These are phyloP conservation scores for Litchi chinensis DNA, from an alignment of 345 rosid species.

Conservation along the genomic window DNA sequence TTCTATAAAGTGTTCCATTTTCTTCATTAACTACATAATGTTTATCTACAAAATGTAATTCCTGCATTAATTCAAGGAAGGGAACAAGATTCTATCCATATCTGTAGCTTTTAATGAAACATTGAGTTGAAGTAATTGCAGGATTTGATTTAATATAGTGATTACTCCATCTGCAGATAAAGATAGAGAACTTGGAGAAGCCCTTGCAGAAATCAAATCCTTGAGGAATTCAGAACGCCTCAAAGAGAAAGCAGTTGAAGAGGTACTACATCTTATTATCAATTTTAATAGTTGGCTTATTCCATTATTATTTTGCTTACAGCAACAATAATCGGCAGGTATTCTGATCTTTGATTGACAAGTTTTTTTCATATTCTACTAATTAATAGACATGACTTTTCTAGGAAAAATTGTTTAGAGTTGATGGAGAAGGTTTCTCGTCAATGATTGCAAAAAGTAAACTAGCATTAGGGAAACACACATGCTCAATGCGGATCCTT, in stretches of 20 bases:
- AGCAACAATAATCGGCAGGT: background rate
- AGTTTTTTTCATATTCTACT: background rate
- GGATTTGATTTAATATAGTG: background rate
- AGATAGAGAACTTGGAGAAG: conserved; percentile 86
- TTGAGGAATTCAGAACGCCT: conserved; percentile 77
- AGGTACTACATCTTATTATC: conserved; percentile 44
- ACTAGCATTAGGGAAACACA: background rate
- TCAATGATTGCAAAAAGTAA: background rate
- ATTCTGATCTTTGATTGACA: background rate
- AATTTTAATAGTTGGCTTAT: background rate
- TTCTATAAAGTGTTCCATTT: background rate
- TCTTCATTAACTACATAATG: background rate
- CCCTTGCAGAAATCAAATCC: conserved; percentile 89
- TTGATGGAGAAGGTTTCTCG: background rate
- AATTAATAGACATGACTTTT: background rate
- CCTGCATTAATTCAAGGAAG: background rate
- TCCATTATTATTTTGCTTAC: background rate
- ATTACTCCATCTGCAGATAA: conserved; percentile 52
- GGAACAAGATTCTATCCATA: background rate
- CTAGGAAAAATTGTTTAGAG: background rate
- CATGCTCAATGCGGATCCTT: background rate
- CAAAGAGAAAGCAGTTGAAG: conserved; percentile 96
- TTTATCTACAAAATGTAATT: background rate
- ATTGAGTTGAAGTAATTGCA: background rate
- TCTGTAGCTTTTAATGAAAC: background rate